Evolutionary conservation across 2,329 filamentous ascomycete genomes (phyloP).

Genomic region (Penicillium sp.): DNA sequence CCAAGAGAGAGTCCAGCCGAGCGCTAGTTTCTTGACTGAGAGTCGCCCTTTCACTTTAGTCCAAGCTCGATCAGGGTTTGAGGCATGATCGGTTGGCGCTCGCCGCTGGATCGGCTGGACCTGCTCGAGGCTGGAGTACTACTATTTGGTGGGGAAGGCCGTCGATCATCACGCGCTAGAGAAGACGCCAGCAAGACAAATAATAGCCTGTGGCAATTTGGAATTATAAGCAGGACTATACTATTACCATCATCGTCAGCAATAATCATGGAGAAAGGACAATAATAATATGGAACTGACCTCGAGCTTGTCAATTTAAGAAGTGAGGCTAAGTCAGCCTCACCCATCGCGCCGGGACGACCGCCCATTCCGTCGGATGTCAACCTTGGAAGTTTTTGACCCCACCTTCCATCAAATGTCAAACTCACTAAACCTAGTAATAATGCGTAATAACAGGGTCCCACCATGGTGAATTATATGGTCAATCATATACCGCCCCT

Average conservation of each 20-base stretch:
- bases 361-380: too few relatives aligned
- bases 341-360: not conserved
- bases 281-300: not conserved
- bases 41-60: not conserved
- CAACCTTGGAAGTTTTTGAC: too few relatives aligned
- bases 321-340: slow-evolving; percentile 15
- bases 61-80: not conserved
- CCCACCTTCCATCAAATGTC: too few relatives aligned
- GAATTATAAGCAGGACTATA: slow-evolving; percentile 1
- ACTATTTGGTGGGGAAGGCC: slow-evolving; percentile 1
- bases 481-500: too few relatives aligned
- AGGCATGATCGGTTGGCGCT: slow-evolving; percentile 2
- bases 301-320: not conserved
- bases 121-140: not conserved
- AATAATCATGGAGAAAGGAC: not conserved
- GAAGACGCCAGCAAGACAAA: not conserved
- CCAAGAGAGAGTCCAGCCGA: slow-evolving; percentile 2
- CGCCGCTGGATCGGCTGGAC: not conserved
- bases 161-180: slow-evolving; percentile 11
- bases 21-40: not conserved
- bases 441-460: not conserved
- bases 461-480: not conserved
- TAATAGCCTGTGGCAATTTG: slow-evolving; percentile 6
- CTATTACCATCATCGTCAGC: not conserved
- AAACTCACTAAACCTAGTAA: too few relatives aligned